These are phyloP conservation scores for Solanum virginianum DNA, from an alignment of 257 asterid species.

Conservation along the genomic window DNA sequence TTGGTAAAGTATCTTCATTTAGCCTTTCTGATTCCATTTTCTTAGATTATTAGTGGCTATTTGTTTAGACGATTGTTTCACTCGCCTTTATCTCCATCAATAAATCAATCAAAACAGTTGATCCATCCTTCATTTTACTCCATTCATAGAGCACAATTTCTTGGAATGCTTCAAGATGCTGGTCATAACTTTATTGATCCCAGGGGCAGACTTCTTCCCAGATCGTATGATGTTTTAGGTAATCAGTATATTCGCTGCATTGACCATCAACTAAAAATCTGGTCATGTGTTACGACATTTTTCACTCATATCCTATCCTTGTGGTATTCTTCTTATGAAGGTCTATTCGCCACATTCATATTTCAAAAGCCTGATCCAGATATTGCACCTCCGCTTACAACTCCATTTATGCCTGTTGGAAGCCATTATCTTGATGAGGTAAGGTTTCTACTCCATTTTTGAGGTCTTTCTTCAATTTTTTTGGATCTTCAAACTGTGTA, in stretches of 20 bases:
- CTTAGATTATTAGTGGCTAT: background rate
- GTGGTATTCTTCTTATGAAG: conserved; percentile 24
- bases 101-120: conserved; percentile 5
- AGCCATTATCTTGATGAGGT: conserved; percentile 66
- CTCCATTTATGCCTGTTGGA: conserved; percentile 59
- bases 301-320: background rate
- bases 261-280: background rate
- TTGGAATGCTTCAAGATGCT: conserved; percentile 66
- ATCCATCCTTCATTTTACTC: background rate
- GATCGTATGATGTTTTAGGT: conserved; percentile 85
- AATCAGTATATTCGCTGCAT: conserved; percentile 2
- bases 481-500: background rate
- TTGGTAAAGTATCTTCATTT: background rate
- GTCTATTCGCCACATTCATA: conserved; percentile 76
- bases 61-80: background rate
- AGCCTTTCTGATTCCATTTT: background rate
- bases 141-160: conserved; percentile 49
- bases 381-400: conserved; percentile 76
- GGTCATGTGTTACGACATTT: background rate
- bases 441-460: conserved; percentile 18
- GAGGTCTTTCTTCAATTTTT: background rate
- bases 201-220: conserved; percentile 81
- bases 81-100: background rate
- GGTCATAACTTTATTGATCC: conserved; percentile 71
- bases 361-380: conserved; percentile 95